Conservation (phyloP, 2,329 filamentous ascomycete genomes). For the Byssothecium circinans region DNA sequence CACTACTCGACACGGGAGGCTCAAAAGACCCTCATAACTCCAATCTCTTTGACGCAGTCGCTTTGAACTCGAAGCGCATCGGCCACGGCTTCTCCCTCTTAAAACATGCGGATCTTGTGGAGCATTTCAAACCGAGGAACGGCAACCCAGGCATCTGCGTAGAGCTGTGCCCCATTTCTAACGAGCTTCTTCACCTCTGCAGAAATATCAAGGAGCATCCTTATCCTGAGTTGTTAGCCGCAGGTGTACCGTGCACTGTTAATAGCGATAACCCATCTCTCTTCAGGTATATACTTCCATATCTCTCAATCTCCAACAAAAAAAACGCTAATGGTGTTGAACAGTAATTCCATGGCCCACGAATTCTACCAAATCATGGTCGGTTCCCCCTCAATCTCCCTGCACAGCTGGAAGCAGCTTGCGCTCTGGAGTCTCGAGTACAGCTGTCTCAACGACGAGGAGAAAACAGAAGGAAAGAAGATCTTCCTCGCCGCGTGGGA, state of each 20-base stretch:
- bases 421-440: conserved; percentile 51
- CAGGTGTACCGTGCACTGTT: conserved; percentile 71
- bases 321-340: background rate
- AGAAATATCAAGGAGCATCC: conserved; percentile 66
- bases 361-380: conserved; percentile 79
- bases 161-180: conserved; percentile 77
- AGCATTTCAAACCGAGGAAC: conserved; percentile 56
- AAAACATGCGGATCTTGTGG: conserved; percentile 64
- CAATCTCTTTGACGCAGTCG: conserved; percentile 69
- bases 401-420: conserved; percentile 71
- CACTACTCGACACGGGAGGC: conserved; percentile 63
- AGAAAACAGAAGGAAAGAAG: conserved; percentile 44
- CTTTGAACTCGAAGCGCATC: conserved; percentile 68
- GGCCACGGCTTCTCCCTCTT: conserved; percentile 73
- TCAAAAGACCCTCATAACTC: conserved; percentile 59
- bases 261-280: conserved; percentile 76
- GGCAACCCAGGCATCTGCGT: conserved; percentile 59
- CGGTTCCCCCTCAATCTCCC: conserved; percentile 65
- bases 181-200: conserved; percentile 72
- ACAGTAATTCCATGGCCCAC: conserved; percentile 69
- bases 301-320: conserved; percentile 1
- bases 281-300: conserved; percentile 56
- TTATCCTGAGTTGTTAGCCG: conserved; percentile 69
- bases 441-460: conserved; percentile 42
- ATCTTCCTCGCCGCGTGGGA: conserved; percentile 62